Evolutionary conservation across 352 stramenopile species (phyloP), one percentile per base, ranked within the genome.

Genomic region (Globisporangium cystogenes): DNA sequence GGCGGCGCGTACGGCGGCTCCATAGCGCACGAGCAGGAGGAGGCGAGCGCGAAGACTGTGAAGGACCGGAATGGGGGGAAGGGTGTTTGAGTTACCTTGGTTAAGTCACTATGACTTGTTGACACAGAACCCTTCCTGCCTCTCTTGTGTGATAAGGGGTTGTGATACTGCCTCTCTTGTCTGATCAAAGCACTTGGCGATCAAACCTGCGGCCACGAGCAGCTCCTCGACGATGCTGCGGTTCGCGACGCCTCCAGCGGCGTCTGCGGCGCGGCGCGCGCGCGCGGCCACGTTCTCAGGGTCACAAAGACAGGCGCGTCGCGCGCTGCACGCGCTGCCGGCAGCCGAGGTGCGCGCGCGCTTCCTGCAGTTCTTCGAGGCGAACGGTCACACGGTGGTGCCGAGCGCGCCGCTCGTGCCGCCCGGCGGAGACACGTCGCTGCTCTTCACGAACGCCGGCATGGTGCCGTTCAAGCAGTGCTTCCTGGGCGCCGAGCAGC

Each of bases 381-480:
- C 53, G 27, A 69, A 86, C 40, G 75, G 64, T 16, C 82, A 93
- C 43, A 48, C 52, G 20, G 65, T 91, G 6, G 68, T 91, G 27
- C 76, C 80, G 16, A 90, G 76, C 47, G 76, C 70, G 51, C 82
- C 79, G 42, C 62, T 95, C 10, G 66, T 90, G 10, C 79, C 82
- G 14, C 67, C 97, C 33, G 90, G 96, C 33, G 83, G 95, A 63
- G 94, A 96, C 45, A 60, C 48, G 8, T 98, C 96, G 36, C 75
- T 99, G 50, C 73, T 99, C 27, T 99, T 99, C 66, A 95, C 95
- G 59, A 99, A 99, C 67, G 95, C 95, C 7, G 95, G 95, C 48
- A 99, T 99, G 96, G 98, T 98, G 63, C 94, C 98, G 51, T 90
- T 93, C 60, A 92, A 91, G 55, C 76, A 96, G 62, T 96, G 86